phyloP scores from a whole-genome alignment of 768 basidiomycete species.

The Tulasnella sp. region DNA sequence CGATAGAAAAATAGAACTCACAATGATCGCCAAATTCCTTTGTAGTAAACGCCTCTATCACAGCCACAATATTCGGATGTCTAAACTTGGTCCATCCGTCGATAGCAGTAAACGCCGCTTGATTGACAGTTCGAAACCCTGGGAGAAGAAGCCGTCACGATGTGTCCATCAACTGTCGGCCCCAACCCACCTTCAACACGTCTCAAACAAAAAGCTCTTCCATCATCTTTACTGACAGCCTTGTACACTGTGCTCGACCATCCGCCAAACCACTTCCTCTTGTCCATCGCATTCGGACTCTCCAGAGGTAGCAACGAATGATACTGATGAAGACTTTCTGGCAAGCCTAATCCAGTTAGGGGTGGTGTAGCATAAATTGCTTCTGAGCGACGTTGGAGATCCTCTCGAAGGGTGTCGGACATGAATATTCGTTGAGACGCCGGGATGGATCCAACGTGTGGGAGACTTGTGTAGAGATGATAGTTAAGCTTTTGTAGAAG shows the following conservation, averaged over 20 bases:
- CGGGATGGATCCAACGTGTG: conserved; percentile 31
- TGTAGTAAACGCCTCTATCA: conserved; percentile 92
- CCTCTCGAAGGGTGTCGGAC: conserved; percentile 59
- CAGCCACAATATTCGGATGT: conserved; percentile 72
- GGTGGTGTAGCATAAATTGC: conserved; percentile 26
- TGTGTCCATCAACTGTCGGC: not conserved
- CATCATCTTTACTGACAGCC: conserved; percentile 65
- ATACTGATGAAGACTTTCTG: conserved; percentile 82
- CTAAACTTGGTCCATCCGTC: conserved; percentile 75
- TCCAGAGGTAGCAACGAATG: conserved; percentile 78
- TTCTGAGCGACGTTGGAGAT: conserved; percentile 41
- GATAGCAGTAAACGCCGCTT: conserved; percentile 65
- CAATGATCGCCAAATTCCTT: conserved; percentile 85
- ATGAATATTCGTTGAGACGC: conserved; percentile 57
- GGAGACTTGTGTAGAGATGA: conserved; percentile 73
- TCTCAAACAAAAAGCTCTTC: conserved; percentile 59
- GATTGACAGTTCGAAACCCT: conserved; percentile 78
- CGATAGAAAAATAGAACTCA: conserved; percentile 29
- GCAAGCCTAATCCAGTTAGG: conserved; percentile 35
- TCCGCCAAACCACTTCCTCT: conserved; percentile 64
- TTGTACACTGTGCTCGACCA: conserved; percentile 79
- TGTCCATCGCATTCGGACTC: conserved; percentile 34
- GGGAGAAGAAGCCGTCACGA: conserved; percentile 9
- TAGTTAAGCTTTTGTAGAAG: conserved; percentile 58
- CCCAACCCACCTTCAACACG: conserved; percentile 68